Evolutionary conservation across 73 alveolate species (phyloP).

Genomic region (Paramecium biaurelia): DNA sequence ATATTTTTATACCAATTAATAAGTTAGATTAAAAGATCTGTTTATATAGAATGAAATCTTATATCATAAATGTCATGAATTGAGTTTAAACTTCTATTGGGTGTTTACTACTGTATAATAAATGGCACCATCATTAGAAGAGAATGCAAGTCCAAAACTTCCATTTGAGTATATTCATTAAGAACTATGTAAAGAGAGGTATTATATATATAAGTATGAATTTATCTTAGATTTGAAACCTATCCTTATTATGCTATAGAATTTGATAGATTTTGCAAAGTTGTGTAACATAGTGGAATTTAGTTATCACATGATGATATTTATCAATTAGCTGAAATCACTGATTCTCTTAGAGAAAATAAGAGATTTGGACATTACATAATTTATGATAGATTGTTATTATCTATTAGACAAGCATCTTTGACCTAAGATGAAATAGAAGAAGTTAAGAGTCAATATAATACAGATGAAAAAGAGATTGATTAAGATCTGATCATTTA

Average conservation of each 20-base stretch:
- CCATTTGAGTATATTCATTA: conserved; percentile 47
- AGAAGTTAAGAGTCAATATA: neutral
- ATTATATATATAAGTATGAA: neutral
- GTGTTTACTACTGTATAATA: conserved; percentile 50
- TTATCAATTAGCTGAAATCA: neutral
- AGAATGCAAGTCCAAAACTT: conserved; percentile 47
- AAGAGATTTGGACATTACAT: neutral
- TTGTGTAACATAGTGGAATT: conserved; percentile 5
- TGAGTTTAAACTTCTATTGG: conserved; percentile 51
- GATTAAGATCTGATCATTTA: neutral
- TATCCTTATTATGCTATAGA: conserved; percentile 44
- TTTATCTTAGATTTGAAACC: neutral
- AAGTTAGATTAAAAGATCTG: neutral
- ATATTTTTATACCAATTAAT: neutral
- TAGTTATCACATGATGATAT: conserved; percentile 24
- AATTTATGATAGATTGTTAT: neutral
- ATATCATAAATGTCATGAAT: conserved; percentile 41
- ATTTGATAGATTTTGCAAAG: conserved; percentile 39
- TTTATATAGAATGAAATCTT: neutral
- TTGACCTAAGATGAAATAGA: neutral
- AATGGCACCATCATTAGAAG: conserved; percentile 64
- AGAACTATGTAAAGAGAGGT: conserved; percentile 18
- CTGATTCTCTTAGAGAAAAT: neutral
- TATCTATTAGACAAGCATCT: neutral
- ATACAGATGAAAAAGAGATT: conserved; percentile 36